These are phyloP conservation scores for Bassia scoparia DNA, from an alignment of 148 eudicot genomes.

Conservation along the genomic window DNA sequence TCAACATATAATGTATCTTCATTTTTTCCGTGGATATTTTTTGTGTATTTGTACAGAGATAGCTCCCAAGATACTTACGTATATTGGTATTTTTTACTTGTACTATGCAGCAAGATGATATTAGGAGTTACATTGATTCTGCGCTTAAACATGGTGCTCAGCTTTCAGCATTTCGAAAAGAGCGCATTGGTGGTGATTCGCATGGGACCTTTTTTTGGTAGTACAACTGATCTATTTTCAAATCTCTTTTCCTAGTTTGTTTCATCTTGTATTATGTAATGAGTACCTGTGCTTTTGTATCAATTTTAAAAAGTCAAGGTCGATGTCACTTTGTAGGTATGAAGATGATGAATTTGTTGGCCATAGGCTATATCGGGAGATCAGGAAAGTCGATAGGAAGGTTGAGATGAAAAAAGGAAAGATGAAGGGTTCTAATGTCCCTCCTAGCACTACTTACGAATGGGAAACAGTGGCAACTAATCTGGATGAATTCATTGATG, in stretches of 20 bases:
- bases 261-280: background rate
- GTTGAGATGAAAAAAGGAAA: slow-evolving; percentile 75
- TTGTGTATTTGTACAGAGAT: background rate
- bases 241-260: background rate
- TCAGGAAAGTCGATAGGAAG: slow-evolving; percentile 74
- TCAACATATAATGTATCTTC: background rate
- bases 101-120: slow-evolving; percentile 95
- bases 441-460: slow-evolving; percentile 68
- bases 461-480: slow-evolving; percentile 99
- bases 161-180: slow-evolving; percentile 78
- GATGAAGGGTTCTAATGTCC: slow-evolving; percentile 61
- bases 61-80: slow-evolving; percentile 4
- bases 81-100: slow-evolving; percentile 13
- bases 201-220: slow-evolving; percentile 94
- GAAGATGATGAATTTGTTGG: slow-evolving; percentile 91
- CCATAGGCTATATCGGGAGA: slow-evolving; percentile 87
- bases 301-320: background rate
- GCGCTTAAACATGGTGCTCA: slow-evolving; percentile 72
- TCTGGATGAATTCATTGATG: slow-evolving; percentile 87
- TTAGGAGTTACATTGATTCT: slow-evolving; percentile 76
- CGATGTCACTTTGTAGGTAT: slow-evolving; percentile 50
- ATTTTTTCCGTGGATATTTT: background rate
- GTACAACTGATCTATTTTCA: slow-evolving; percentile 7
- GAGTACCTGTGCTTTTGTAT: background rate
- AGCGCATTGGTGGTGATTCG: slow-evolving; percentile 91